Percentiles rank a stretch among this genome's conserved stretches.
phyloP scores from a whole-genome alignment of 23 red algal genomes.

The Gracilariopsis chorda region DNA sequence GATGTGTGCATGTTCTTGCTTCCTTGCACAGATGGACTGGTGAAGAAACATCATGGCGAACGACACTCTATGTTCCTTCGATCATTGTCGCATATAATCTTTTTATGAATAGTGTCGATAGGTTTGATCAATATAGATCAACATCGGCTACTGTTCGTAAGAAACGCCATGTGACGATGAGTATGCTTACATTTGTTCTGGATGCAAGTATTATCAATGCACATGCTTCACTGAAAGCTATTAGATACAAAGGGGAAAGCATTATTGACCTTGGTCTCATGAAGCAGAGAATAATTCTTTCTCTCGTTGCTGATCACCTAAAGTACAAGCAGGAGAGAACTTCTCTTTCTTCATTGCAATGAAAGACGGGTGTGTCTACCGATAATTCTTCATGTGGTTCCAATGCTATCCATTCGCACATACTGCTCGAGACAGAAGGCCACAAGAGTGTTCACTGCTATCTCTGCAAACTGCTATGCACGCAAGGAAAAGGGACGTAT shows the following conservation, averaged over 20 bases:
- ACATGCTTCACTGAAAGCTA: neutral
- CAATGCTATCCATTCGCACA: neutral
- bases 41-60: neutral
- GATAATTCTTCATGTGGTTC: neutral
- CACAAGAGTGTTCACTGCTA: neutral
- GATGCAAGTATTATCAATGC: neutral
- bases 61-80: neutral
- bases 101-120: neutral
- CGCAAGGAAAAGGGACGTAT: neutral
- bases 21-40: neutral
- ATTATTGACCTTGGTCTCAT: neutral
- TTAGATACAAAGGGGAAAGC: neutral
- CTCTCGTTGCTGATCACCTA: neutral
- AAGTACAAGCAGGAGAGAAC: neutral
- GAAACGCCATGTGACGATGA: neutral
- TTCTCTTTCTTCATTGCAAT: neutral
- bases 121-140: neutral
- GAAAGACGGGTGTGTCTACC: neutral
- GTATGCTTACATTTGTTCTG: neutral
- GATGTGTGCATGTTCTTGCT: neutral
- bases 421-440: no score
- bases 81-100: neutral
- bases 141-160: neutral
- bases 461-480: neutral
- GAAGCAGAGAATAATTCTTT: neutral